phyloP scores from a whole-genome alignment of 1,139 yeast species.

The Taphrina betulina region DNA sequence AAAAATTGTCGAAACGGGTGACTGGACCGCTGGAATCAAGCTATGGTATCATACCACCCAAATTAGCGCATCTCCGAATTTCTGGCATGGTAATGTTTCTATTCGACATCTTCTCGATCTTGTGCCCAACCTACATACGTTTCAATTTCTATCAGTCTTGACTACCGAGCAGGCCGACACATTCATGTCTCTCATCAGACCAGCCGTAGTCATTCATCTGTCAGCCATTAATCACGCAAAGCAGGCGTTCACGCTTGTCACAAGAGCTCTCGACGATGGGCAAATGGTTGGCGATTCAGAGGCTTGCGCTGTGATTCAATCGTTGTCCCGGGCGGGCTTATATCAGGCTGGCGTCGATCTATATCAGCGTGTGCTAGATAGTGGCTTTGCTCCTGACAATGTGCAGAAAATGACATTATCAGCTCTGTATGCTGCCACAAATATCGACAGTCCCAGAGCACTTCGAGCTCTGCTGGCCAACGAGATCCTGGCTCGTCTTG shows the following conservation, averaged over 20 bases:
- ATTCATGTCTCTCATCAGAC: not conserved
- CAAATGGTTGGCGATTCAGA: not conserved
- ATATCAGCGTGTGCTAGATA: not conserved
- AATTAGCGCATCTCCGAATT: not conserved
- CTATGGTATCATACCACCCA: constrained; percentile 1
- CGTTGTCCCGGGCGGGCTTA: not conserved
- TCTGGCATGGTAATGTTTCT: constrained; percentile 2
- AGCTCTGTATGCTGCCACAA: not conserved
- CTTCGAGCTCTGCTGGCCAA: not conserved
- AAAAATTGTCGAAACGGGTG: constrained; percentile 14
- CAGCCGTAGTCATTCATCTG: constrained; percentile 18
- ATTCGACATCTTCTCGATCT: constrained; percentile 6
- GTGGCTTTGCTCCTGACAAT: not conserved
- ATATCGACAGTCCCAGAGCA: not conserved
- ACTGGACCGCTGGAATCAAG: constrained; percentile 18
- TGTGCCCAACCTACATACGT: constrained; percentile 27
- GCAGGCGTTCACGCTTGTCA: not conserved
- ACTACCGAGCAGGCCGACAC: not conserved
- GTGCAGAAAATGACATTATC: not conserved
- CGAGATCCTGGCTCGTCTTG: constrained; percentile 1
- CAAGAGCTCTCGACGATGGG: not conserved
- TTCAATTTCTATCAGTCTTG: constrained; percentile 12
- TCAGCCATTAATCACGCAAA: not conserved
- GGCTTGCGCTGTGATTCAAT: not conserved
- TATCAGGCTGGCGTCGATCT: not conserved